Evolutionary conservation across 2,329 filamentous ascomycete species (phyloP), one percentile per base, ranked within the genome.

Genomic region (Aspergillus glaucus): DNA sequence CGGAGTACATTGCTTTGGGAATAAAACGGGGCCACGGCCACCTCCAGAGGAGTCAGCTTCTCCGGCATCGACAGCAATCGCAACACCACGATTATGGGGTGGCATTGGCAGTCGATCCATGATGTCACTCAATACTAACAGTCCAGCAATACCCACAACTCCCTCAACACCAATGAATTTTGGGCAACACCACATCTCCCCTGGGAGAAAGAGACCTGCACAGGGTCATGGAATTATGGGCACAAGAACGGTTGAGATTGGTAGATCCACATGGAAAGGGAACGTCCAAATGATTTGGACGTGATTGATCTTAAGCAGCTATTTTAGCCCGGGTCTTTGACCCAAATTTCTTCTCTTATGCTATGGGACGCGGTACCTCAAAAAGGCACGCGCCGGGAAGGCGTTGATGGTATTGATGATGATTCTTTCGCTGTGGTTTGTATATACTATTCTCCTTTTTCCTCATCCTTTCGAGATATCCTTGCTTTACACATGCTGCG

Each of bases 181-280:
- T 10, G 61, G 58, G 34, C 55, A 19, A 60, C 61, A 6, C 54
- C 55, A 2, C 55, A 58, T 22, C 57, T 69, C 6, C 67, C 66
- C 9, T 72, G 69, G 69, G 63, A 67, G 15, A 66, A 65, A 48
- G 70, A 73, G 46, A 65, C 62, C n/a, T 73, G 70, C 50, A 72
- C 68, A 37, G 70, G 70, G 7, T 66, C 68, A 5, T 73, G 70
- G 70, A 73, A 73, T 50, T 63, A 64, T 37, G 56, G 59, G 15
- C 68, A 72, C 52, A 67, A 64, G 47, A 57, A 45, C 37, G 69
- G 69, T 21, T 65, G 69, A 34, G 70, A 73, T 21, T 73, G 70
- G 70, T 73, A 69, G 70, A 69, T 65, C 49, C 70, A 73, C 50
- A 65, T 71, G 58, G 70, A 73, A 55, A 63, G 70, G 37, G 70